Percentiles rank a stretch among this genome's conserved stretches.
These are phyloP conservation scores for Kazachstania bromeliacearum DNA, from an alignment of 805 yeast species.

Conservation along the genomic window DNA sequence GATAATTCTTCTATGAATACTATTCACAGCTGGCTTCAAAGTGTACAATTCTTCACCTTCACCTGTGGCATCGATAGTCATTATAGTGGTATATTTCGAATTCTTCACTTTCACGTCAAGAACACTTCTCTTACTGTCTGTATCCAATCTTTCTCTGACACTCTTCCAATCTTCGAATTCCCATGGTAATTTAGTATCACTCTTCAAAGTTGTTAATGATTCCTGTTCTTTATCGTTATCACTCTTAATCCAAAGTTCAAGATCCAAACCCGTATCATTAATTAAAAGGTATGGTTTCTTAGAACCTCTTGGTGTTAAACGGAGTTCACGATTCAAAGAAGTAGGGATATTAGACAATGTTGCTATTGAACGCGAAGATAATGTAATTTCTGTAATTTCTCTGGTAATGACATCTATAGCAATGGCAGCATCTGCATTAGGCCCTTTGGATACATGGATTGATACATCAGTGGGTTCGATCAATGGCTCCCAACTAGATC, in stretches of 20 bases:
- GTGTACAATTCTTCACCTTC: slow-evolving; percentile 78
- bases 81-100: slow-evolving; percentile 45
- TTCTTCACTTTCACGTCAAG: slow-evolving; percentile 55
- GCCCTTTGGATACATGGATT: slow-evolving; percentile 48
- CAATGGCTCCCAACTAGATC: slow-evolving; percentile 92
- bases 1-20: slow-evolving; percentile 63
- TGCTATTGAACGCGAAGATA: slow-evolving; percentile 76
- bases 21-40: slow-evolving; percentile 50
- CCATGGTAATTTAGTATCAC: slow-evolving; percentile 61
- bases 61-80: slow-evolving; percentile 55
- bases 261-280: slow-evolving; percentile 76
- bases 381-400: slow-evolving; percentile 65
- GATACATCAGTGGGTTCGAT: slow-evolving; percentile 82
- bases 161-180: slow-evolving; percentile 90
- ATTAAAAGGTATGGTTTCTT: slow-evolving; percentile 72
- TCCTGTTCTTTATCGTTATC: slow-evolving; percentile 24
- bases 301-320: slow-evolving; percentile 58
- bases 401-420: slow-evolving; percentile 66
- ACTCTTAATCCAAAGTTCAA: slow-evolving; percentile 75
- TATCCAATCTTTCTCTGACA: slow-evolving; percentile 68
- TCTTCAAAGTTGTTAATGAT: slow-evolving; percentile 31
- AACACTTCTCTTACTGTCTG: slow-evolving; percentile 50
- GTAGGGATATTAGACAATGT: slow-evolving; percentile 60
- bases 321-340: slow-evolving; percentile 44
- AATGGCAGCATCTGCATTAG: slow-evolving; percentile 39